phyloP scores from a whole-genome alignment of 768 basidiomycete genomes.

The Mrakia frigida region DNA sequence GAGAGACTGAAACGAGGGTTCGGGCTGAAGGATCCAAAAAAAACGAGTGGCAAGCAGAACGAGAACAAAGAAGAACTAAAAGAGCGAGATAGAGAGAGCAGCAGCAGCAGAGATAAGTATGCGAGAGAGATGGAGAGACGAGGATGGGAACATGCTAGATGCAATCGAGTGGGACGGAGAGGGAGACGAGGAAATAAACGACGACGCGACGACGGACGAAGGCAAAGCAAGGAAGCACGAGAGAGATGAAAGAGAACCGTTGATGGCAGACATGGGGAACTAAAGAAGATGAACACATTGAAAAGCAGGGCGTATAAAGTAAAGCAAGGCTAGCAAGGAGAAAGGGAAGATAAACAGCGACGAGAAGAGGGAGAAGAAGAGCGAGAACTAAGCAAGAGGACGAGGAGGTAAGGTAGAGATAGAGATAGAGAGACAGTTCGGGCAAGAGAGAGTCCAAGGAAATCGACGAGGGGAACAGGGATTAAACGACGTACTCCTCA shows the following conservation, averaged over 20 bases:
- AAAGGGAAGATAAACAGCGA: neutral
- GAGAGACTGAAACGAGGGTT: neutral
- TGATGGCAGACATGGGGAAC: too few species aligned
- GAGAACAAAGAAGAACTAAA: neutral
- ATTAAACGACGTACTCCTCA: conserved; percentile 25
- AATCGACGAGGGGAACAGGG: too few species aligned
- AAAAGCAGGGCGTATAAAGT: neutral
- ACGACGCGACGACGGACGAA: neutral
- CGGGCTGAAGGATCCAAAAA: neutral
- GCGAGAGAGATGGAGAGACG: neutral
- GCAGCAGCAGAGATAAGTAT: neutral
- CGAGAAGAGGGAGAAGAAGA: neutral
- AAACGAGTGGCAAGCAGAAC: neutral
- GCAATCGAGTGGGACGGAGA: neutral
- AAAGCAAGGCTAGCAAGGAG: neutral
- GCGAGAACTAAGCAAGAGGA: neutral
- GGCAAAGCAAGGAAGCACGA: neutral
- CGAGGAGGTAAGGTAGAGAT: neutral
- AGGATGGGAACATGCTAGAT: neutral
- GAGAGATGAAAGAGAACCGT: neutral
- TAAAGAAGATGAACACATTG: neutral
- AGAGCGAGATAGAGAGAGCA: neutral
- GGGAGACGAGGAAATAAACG: neutral
- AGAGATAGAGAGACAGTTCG: neutral
- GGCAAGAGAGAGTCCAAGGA: neutral